Evolutionary conservation across 306 rosid genomes (phyloP), one percentile per base, ranked within the genome.

Genomic region (Inga laurina): DNA sequence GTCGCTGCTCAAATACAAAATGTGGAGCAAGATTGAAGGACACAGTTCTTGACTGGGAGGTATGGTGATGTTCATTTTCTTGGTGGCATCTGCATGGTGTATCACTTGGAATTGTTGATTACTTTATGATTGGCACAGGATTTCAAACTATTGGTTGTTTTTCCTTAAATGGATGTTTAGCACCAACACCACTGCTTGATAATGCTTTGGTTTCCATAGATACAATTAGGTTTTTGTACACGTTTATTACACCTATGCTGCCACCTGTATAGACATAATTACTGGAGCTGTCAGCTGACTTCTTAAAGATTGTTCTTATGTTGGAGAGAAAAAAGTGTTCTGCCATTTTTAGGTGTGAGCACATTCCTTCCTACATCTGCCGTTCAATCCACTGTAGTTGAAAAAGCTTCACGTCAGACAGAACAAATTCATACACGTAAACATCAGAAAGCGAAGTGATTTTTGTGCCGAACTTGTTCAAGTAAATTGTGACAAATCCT

Each of bases 11-110:
- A 44, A 90, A 87, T 76, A 67, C 75, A 79, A 85, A 88, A 80
- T 96, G 99, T 82, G 94, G 97, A 34, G 83, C 87, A 70, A 91
- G 80, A 86, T 93, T 96, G 72, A 93, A 87, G 92, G 99, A 96
- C 85, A 93, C 98, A 8, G 99, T 96, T 86, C 99, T 96, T 79
- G 99, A 96, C 87, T 96, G 99, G 99, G 99, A 96, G 97, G 98
- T 96, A 91, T 37, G 34, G 46, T 16, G 5, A 49, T 86, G 66
- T 76, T 80, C 71, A 30, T 80, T 77, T 87, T 13, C 73, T 79
- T 77, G 70, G 71, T 39, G 57, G 62, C 43, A 22, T 64, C 70
- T 57, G 18, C 54, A 21, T n/a, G 22, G 54, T 54, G 54, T 74
- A 43, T 82, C 74, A 21, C 61, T 27, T 35, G 21, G 68, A 8